Conservation (phyloP, 768 basidiomycete species). For the Mrakia blollopis region DNA sequence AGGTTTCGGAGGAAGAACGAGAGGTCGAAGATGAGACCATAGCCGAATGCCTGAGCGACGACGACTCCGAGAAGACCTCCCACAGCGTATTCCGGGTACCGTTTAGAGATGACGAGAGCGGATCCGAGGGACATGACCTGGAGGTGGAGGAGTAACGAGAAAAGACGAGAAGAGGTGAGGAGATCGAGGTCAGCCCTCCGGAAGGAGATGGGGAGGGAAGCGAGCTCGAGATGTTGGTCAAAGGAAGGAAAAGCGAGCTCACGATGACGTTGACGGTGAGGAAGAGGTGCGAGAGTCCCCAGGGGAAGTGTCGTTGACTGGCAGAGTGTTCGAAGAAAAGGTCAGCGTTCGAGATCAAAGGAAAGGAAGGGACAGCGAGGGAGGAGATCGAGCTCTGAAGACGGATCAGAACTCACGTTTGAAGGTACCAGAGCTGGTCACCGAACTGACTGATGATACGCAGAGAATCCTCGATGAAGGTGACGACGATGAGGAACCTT, state of each 20-base stretch:
- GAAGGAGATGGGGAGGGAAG: background rate
- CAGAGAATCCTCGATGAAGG: constrained; percentile 94
- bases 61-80: constrained; percentile 86
- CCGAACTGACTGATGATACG: constrained; percentile 90
- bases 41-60: constrained; percentile 87
- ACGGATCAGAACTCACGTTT: constrained; percentile 61
- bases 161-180: background rate
- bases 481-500: constrained; percentile 94
- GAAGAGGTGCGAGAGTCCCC: constrained; percentile 92
- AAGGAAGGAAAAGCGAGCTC: constrained; percentile 45
- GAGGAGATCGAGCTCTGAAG: constrained; percentile 15
- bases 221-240: background rate
- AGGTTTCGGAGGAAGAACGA: constrained; percentile 99
- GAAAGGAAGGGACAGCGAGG: too few species aligned
- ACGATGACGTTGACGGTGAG: constrained; percentile 85
- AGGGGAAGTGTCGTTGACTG: constrained; percentile 91
- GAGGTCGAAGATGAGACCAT: constrained; percentile 98
- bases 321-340: background rate
- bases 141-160: too few species aligned
- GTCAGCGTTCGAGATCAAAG: background rate
- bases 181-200: constrained; percentile 7
- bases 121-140: constrained; percentile 88
- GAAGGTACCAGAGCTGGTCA: constrained; percentile 97
- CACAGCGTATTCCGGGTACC: constrained; percentile 81
- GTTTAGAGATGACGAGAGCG: constrained; percentile 75